A percentile compares a stretch with the other conserved stretches of the same genome.
Conservation (phyloP, 768 basidiomycete genomes). For the Termitomyces sp. region DNA sequence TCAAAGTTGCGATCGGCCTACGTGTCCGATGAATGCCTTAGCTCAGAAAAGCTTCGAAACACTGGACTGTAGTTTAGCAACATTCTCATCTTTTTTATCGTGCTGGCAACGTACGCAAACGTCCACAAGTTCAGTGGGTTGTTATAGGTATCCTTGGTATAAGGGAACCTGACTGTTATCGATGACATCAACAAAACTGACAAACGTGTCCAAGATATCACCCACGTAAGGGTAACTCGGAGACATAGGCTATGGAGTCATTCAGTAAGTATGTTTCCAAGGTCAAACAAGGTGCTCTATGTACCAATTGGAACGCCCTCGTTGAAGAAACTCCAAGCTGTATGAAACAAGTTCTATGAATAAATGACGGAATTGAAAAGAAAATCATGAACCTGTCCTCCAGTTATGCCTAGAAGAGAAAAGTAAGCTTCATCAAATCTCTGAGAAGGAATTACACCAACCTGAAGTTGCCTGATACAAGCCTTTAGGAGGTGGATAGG, state of each 20-base stretch:
- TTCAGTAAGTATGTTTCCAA: background rate
- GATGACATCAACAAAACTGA: background rate
- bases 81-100: background rate
- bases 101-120: constrained; percentile 46
- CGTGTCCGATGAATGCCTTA: background rate
- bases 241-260: constrained; percentile 35
- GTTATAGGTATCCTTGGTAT: constrained; percentile 62
- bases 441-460: constrained; percentile 15
- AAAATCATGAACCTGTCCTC: constrained; percentile 37
- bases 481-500: constrained; percentile 20
- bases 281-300: background rate
- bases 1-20: background rate
- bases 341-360: background rate
- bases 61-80: background rate
- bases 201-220: background rate
- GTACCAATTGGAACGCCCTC: constrained; percentile 41
- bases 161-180: constrained; percentile 53
- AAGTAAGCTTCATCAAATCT: background rate
- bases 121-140: constrained; percentile 60
- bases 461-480: constrained; percentile 46
- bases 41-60: constrained; percentile 13
- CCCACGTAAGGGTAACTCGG: constrained; percentile 38
- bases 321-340: constrained; percentile 45
- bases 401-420: constrained; percentile 39
- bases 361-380: background rate